Evolutionary conservation across 208 protist genomes (phyloP).

Genomic region (Trypanosoma theileri): DNA sequence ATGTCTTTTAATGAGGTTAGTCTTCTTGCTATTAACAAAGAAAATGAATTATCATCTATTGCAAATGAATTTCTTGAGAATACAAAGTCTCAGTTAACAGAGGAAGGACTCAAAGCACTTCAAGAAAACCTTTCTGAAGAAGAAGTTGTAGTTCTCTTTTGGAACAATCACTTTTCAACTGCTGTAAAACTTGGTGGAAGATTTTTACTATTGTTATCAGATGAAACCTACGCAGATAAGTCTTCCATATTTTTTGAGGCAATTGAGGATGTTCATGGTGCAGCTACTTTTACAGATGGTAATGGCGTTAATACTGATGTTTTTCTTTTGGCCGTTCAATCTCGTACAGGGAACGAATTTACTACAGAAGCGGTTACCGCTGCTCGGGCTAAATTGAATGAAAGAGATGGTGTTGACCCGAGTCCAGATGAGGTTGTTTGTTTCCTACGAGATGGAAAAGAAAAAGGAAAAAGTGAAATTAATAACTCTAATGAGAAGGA

Average conservation of each 20-base stretch:
- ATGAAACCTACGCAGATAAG: constrained; percentile 47
- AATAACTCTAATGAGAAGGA: neutral
- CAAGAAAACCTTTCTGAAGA: constrained; percentile 24
- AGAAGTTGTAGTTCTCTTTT: constrained; percentile 53
- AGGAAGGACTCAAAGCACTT: constrained; percentile 27
- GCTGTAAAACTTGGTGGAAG: constrained; percentile 34
- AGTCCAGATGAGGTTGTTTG: constrained; percentile 22
- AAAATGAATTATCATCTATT: constrained; percentile 7
- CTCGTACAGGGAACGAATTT: constrained; percentile 36
- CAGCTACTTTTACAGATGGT: constrained; percentile 38
- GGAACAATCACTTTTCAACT: constrained; percentile 60
- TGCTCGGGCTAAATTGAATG: constrained; percentile 10
- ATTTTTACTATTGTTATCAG: constrained; percentile 37
- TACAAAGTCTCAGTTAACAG: constrained; percentile 32
- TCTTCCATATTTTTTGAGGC: constrained; percentile 42
- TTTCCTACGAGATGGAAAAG: constrained; percentile 5
- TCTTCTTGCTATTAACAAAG: constrained; percentile 27
- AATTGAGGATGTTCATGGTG: constrained; percentile 29
- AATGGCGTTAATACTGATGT: constrained; percentile 35
- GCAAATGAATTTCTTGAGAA: constrained; percentile 25
- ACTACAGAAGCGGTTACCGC: constrained; percentile 24
- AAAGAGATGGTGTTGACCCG: constrained; percentile 3
- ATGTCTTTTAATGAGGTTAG: constrained; percentile 55
- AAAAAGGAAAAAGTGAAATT: constrained; percentile 2
- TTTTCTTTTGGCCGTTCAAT: constrained; percentile 31